A percentile compares a stretch with the other conserved stretches of the same genome.
Evolutionary conservation across 441 rosid species (phyloP).

Genomic region (Gossypium schwendimanii): DNA sequence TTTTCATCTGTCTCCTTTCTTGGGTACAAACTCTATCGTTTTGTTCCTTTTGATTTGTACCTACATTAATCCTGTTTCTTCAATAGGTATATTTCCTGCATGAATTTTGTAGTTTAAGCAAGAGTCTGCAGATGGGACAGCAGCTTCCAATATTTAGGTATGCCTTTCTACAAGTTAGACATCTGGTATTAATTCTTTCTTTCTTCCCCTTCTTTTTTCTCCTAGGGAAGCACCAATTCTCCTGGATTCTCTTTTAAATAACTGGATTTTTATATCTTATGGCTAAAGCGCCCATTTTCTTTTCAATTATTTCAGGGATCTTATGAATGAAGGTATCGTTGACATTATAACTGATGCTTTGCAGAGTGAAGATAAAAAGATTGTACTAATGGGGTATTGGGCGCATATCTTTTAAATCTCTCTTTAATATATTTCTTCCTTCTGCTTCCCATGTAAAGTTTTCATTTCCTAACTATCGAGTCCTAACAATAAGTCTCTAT

Average conservation of each 20-base stretch:
- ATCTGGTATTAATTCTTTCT: neutral
- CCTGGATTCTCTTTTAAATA: neutral
- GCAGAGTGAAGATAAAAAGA: conserved; percentile 83
- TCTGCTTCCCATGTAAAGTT: neutral
- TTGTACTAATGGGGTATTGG: conserved; percentile 88
- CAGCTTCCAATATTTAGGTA: conserved; percentile 92
- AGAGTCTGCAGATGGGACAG: conserved; percentile 89
- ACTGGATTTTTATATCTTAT: neutral
- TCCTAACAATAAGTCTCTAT: conserved; percentile 35
- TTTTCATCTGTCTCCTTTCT: neutral
- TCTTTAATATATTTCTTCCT: conserved; percentile 9
- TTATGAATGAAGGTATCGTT: conserved; percentile 77
- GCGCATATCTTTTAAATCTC: conserved; percentile 15
- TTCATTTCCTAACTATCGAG: conserved; percentile 13
- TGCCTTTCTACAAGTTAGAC: conserved; percentile 18
- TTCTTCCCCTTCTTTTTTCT: no score
- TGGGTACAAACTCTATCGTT: neutral
- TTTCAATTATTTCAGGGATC: conserved; percentile 59
- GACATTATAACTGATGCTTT: conserved; percentile 73
- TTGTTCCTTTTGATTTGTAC: neutral
- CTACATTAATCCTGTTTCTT: conserved; percentile 23
- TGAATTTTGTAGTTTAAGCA: conserved; percentile 93
- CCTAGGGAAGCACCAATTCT: neutral
- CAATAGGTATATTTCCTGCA: conserved; percentile 82
- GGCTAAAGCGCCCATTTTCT: neutral